Conservation (phyloP, 1,139 yeast genomes). For the Keqinozyma sinolaborantium region DNA sequence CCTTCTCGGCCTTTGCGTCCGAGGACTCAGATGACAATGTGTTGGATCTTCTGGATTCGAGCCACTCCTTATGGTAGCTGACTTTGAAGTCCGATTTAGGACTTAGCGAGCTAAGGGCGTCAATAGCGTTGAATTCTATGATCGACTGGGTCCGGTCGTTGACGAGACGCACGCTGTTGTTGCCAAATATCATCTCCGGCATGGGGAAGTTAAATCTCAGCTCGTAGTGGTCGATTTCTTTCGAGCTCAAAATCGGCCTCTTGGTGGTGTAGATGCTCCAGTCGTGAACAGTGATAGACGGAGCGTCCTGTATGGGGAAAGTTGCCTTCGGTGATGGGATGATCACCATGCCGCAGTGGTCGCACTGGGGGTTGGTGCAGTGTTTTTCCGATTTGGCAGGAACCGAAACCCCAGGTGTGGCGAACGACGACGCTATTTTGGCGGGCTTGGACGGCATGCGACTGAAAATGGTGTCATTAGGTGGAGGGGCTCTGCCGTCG, state of each 20-base stretch:
- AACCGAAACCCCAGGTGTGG: slow-evolving; percentile 15
- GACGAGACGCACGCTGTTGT: slow-evolving; percentile 58
- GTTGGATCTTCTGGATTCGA: slow-evolving; percentile 52
- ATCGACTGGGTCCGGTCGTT: slow-evolving; percentile 39
- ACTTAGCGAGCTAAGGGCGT: slow-evolving; percentile 70
- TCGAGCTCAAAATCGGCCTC: slow-evolving; percentile 72
- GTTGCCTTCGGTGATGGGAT: slow-evolving; percentile 71
- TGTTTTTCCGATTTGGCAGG: slow-evolving; percentile 31
- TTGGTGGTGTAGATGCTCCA: slow-evolving; percentile 78
- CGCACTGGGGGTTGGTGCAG: slow-evolving; percentile 54
- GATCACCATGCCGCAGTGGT: slow-evolving; percentile 65
- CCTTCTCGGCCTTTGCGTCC: slow-evolving; percentile 25
- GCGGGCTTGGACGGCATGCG: slow-evolving; percentile 1
- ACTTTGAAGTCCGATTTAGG: slow-evolving; percentile 48
- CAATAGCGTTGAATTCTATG: slow-evolving; percentile 70
- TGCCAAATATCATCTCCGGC: slow-evolving; percentile 99
- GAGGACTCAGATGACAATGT: slow-evolving; percentile 15
- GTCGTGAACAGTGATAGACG: slow-evolving; percentile 61
- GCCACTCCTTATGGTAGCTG: slow-evolving; percentile 89
- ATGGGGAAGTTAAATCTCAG: slow-evolving; percentile 69
- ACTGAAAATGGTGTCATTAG: not conserved
- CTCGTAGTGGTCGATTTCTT: slow-evolving; percentile 67
- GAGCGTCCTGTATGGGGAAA: slow-evolving; percentile 58
- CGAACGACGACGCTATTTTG: slow-evolving; percentile 4
- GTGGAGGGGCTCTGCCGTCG: slow-evolving; percentile 1